Evolutionary conservation across 768 basidiomycete genomes (phyloP).

Genomic region (Omphalotus guepiniiformis): DNA sequence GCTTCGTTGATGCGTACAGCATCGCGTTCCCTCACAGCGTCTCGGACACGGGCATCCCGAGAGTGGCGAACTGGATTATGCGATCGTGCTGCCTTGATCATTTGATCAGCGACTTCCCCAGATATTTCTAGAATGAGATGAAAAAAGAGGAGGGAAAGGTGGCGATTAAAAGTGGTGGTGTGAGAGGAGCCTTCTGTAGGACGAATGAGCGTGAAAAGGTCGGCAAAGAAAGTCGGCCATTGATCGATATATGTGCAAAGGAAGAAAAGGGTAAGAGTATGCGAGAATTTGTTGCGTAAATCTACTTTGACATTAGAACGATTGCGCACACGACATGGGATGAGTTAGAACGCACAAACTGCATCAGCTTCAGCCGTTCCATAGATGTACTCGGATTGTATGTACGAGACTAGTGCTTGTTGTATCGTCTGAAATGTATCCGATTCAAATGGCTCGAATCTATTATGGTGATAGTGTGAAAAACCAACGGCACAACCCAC

Average conservation of each 20-base stretch:
- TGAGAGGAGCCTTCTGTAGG: conserved; percentile 51
- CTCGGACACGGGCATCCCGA: conserved; percentile 82
- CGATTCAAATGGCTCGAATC: conserved; percentile 64
- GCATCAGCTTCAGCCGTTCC: conserved; percentile 81
- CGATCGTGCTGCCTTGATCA: conserved; percentile 81
- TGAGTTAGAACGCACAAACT: conserved; percentile 55
- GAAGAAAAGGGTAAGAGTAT: conserved; percentile 86
- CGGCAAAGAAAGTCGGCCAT: conserved; percentile 82
- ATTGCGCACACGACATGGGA: conserved; percentile 8
- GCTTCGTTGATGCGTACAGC: conserved; percentile 84
- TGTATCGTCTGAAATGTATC: conserved; percentile 70
- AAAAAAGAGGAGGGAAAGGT: conserved; percentile 86
- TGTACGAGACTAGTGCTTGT: conserved; percentile 74
- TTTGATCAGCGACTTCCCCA: conserved; percentile 94
- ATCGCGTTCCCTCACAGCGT: conserved; percentile 87
- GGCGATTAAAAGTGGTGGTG: conserved; percentile 69
- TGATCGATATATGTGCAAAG: conserved; percentile 81
- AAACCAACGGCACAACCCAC: conserved; percentile 21
- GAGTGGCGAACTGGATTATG: conserved; percentile 67
- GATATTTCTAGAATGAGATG: conserved; percentile 93
- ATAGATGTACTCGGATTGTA: conserved; percentile 83
- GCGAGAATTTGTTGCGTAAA: conserved; percentile 92
- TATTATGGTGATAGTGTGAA: no score
- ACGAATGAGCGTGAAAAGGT: conserved; percentile 71
- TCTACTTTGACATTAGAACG: conserved; percentile 39